A percentile compares a stretch with the other conserved stretches of the same genome.
Evolutionary conservation across 352 stramenopile species (phyloP).

Genomic region (Pythium apleroticum): DNA sequence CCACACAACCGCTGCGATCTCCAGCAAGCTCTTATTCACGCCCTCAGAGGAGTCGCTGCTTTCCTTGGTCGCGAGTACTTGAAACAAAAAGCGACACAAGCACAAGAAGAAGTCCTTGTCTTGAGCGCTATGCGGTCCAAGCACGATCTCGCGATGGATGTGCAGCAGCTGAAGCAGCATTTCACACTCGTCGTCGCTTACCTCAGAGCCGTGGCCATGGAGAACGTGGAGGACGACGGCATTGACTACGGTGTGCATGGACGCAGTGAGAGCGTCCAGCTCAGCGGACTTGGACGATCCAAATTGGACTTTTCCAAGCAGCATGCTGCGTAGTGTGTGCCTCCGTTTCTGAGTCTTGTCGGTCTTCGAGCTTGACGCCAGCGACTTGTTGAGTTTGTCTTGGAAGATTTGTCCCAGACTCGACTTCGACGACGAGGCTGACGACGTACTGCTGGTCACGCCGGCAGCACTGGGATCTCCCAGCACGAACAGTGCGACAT

Average conservation of each 20-base stretch:
- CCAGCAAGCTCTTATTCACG: conserved; percentile 40
- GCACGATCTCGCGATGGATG: conserved; percentile 53
- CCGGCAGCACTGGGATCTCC: conserved; percentile 43
- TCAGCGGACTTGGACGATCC: conserved; percentile 50
- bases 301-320: conserved; percentile 58
- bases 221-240: conserved; percentile 65
- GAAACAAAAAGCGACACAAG: conserved; percentile 60
- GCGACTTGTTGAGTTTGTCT: conserved; percentile 23
- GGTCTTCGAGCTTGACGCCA: conserved; percentile 8
- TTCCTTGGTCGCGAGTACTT: conserved; percentile 33
- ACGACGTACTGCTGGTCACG: conserved; percentile 24
- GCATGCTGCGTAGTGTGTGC: conserved; percentile 41
- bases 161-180: conserved; percentile 59
- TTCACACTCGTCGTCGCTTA: conserved; percentile 50
- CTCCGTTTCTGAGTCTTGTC: conserved; percentile 30
- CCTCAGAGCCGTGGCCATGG: conserved; percentile 47
- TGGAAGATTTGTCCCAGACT: conserved; percentile 24
- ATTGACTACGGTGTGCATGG: conserved; percentile 57
- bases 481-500: conserved; percentile 64
- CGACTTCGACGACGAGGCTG: conserved; percentile 14
- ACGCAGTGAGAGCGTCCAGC: conserved; percentile 44
- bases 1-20: conserved; percentile 57
- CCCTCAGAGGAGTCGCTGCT: conserved; percentile 11
- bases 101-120: conserved; percentile 68
- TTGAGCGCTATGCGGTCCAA: conserved; percentile 50